phyloP scores from a whole-genome alignment of 495 filamentous ascomycete genomes.

The Annulohypoxylon maeteangense region DNA sequence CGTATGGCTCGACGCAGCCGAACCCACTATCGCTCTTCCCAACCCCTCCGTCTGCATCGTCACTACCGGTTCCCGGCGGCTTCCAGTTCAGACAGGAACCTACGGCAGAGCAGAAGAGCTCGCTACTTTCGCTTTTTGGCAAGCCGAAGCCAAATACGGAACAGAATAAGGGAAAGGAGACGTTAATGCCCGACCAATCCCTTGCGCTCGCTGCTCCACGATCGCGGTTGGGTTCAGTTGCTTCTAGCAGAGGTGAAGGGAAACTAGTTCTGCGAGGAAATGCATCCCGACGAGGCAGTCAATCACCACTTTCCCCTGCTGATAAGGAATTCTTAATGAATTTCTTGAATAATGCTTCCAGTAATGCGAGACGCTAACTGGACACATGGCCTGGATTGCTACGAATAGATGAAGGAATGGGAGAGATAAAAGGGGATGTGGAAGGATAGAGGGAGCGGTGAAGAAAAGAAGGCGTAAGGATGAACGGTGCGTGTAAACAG shows the following conservation, averaged over 20 bases:
- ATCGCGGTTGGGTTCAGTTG: slow-evolving; percentile 55
- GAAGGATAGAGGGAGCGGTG: not conserved
- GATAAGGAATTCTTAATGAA: slow-evolving; percentile 83
- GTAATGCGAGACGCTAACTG: slow-evolving; percentile 27
- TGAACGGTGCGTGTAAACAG: not conserved
- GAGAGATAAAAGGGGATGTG: not conserved
- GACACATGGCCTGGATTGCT: not conserved
- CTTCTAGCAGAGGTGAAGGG: slow-evolving; percentile 51
- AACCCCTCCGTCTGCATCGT: slow-evolving; percentile 46
- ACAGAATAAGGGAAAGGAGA: slow-evolving; percentile 54
- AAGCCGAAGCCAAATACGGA: slow-evolving; percentile 64
- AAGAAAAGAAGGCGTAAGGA: not conserved
- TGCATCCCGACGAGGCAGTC: slow-evolving; percentile 56
- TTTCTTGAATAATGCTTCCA: slow-evolving; percentile 67
- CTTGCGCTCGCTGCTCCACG: slow-evolving; percentile 51
- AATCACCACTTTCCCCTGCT: slow-evolving; percentile 69
- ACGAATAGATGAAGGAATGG: not conserved
- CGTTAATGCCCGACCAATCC: slow-evolving; percentile 49
- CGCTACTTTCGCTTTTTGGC: slow-evolving; percentile 77
- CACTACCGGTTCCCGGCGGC: slow-evolving; percentile 39
- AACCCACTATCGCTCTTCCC: slow-evolving; percentile 50
- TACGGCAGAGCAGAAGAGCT: slow-evolving; percentile 70
- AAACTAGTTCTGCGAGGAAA: slow-evolving; percentile 42
- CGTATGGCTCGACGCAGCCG: slow-evolving; percentile 31
- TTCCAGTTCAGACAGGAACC: slow-evolving; percentile 44